Percentiles rank a stretch among this genome's conserved stretches.
Evolutionary conservation across 78 protist genomes (phyloP).

Genomic region (Protostelium mycophagum): DNA sequence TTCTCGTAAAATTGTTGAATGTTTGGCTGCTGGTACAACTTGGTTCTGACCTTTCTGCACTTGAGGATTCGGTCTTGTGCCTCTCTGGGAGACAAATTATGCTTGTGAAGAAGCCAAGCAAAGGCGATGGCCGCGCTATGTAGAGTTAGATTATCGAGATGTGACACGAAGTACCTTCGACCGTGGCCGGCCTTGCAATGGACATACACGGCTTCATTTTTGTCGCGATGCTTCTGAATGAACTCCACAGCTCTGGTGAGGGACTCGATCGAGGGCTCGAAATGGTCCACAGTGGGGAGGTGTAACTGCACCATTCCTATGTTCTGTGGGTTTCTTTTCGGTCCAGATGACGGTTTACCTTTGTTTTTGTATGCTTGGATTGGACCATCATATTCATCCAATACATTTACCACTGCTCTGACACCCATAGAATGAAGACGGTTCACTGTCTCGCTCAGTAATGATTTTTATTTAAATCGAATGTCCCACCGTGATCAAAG

Average conservation of each 20-base stretch:
- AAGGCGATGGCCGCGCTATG: conserved; percentile 34
- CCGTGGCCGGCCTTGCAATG: conserved; percentile 66
- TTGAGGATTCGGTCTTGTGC: conserved; percentile 45
- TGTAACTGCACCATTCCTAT: conserved; percentile 16
- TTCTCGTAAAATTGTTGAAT: conserved; percentile 25
- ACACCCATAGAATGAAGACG: neutral
- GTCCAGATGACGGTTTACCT: neutral
- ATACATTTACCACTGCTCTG: conserved; percentile 24
- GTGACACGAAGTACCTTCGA: neutral
- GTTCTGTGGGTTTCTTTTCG: neutral
- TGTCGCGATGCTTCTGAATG: conserved; percentile 7
- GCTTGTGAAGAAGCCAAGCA: conserved; percentile 21
- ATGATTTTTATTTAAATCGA: neutral
- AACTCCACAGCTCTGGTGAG: conserved; percentile 12
- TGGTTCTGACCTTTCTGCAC: conserved; percentile 25
- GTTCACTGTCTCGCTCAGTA: conserved; percentile 1
- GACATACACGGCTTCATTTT: conserved; percentile 24
- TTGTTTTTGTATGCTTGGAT: neutral
- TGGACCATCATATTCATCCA: conserved; percentile 54
- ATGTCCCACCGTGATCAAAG: neutral
- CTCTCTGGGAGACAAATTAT: neutral
- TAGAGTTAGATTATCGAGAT: neutral
- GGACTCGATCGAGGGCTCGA: conserved; percentile 19
- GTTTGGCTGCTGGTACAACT: conserved; percentile 36
- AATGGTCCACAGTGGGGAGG: conserved; percentile 40